Base-by-base conservation (phyloP, 495 filamentous ascomycete genomes). In the Xylaria palmicola region DNA sequence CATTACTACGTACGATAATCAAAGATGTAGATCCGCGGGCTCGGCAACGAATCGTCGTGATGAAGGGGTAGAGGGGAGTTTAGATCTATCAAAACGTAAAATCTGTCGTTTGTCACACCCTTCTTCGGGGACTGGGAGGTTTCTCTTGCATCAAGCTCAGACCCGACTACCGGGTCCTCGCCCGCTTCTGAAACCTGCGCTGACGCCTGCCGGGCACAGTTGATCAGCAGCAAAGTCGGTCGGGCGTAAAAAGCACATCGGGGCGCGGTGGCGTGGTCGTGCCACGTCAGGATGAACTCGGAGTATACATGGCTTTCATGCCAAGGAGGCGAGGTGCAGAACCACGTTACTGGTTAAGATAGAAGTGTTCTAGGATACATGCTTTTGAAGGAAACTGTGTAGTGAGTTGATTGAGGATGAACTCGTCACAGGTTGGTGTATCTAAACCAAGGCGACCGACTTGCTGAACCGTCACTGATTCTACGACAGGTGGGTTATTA, bases 281-380 rank as follows among this genome's bases (percentile, higher is more conserved):
- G 55, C 19, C 27, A 58, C 55, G 30, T 39, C 29, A 30, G 20
- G 3, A 36, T 17, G 13, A 8, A 6, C 19, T 44, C 57, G 57
- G 57, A 52, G 48, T 44, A 43, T 60, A 52, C 27, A 19, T 52
- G 57, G 34, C 36, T 59, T 43, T 26, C 26, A 20, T 43, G 32
- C 27, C 22, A 29, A 10, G 17, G 24, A 50, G n/a, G 34, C 22
- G 20, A 15, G 10, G 22, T 50, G 13, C 22, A 19, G 17, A 20
- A 41, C 47, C 47, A 51, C 36, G 37, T 24, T 32, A 39, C 36
- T 52, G 47, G 39, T 32, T 41, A 22, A 24, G 47, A 52, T 37
- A 36, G 47, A 43, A 10, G 27, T 37, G 7, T 37, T 24, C 6
- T 52, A 40, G 22, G 12, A n/a, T 32, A 50, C 13, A n/a, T n/a